These are phyloP conservation scores for Termitomyces sp. DNA, from an alignment of 768 basidiomycete species.

Conservation along the genomic window DNA sequence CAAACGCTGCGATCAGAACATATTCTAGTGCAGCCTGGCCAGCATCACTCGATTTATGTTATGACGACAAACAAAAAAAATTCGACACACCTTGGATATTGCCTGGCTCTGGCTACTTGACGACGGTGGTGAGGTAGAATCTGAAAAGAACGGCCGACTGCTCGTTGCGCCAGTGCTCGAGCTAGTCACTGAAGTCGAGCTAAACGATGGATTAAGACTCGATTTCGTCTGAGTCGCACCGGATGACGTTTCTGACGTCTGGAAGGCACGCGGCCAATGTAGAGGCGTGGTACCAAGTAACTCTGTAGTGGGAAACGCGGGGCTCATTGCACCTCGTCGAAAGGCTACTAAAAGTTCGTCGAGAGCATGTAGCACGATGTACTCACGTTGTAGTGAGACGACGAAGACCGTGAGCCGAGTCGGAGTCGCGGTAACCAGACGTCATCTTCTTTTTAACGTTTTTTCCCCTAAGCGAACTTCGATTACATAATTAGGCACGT, in stretches of 20 bases:
- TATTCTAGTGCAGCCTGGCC: conserved; percentile 27
- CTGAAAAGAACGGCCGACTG: conserved; percentile 22
- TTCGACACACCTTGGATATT: conserved; percentile 21
- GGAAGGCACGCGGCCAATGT: conserved; percentile 6
- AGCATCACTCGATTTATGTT: not conserved
- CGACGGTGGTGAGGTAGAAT: conserved; percentile 16
- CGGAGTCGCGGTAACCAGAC: conserved; percentile 3
- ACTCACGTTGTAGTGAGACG: not conserved
- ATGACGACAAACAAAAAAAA: not conserved
- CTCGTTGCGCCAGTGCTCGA: not conserved
- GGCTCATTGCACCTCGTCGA: not conserved
- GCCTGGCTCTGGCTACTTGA: not conserved
- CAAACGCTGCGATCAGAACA: conserved; percentile 22
- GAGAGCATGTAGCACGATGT: not conserved
- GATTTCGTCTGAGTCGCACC: not conserved
- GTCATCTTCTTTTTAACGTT: not conserved
- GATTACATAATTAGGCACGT: conserved; percentile 2
- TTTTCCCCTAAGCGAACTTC: not conserved
- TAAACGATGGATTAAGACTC: not conserved
- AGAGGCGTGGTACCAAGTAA: not conserved
- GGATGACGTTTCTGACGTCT: not conserved
- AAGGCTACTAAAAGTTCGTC: not conserved
- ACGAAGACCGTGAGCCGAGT: not conserved
- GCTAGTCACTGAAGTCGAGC: not conserved
- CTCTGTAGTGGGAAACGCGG: not conserved